These are phyloP conservation scores for Aspergillus luchuensis DNA, from an alignment of 2,329 filamentous ascomycete species.

Conservation along the genomic window DNA sequence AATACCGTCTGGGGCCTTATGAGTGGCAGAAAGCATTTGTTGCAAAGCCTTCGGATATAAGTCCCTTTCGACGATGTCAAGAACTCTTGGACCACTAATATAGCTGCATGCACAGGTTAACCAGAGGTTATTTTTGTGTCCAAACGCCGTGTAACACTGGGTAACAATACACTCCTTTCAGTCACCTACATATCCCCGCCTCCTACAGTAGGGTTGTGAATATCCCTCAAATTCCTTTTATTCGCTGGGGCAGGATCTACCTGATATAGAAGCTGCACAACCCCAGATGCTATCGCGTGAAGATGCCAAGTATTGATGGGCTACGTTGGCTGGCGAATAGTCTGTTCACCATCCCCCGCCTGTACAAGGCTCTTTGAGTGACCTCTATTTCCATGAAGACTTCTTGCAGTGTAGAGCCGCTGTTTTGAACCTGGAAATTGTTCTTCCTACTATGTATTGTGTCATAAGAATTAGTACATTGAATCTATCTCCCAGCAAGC, in stretches of 20 bases:
- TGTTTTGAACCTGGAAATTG: too few relatives aligned
- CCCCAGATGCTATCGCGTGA: constrained; percentile 16
- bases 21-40: neutral
- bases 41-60: neutral
- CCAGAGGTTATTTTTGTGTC: neutral
- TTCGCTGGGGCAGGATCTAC: neutral
- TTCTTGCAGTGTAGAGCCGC: neutral
- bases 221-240: neutral
- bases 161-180: neutral
- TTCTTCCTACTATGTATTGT: too few relatives aligned
- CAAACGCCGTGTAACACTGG: neutral
- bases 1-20: neutral
- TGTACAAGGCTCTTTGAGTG: constrained; percentile 13
- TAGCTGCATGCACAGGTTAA: neutral
- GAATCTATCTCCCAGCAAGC: too few relatives aligned
- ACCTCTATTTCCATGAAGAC: neutral
- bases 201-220: neutral
- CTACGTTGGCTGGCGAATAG: constrained; percentile 17
- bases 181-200: neutral
- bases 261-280: constrained; percentile 5
- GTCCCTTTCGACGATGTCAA: neutral
- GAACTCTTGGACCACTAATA: neutral
- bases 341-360: constrained; percentile 11
- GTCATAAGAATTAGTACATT: too few relatives aligned
- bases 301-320: constrained; percentile 17